These are phyloP conservation scores for Penicillium bialowiezense DNA, from an alignment of 495 filamentous ascomycete genomes.

Conservation along the genomic window DNA sequence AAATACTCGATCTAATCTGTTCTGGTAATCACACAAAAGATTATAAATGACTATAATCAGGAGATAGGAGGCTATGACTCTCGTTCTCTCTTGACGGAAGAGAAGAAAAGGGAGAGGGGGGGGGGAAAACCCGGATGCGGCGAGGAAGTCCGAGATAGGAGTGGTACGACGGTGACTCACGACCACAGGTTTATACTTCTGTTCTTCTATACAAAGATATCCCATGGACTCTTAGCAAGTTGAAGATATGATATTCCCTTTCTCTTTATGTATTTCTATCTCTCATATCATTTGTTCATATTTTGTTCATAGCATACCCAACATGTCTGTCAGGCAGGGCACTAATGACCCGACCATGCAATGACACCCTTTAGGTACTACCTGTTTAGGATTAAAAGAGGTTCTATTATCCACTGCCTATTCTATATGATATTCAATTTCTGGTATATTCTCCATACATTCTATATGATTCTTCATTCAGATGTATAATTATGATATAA, in stretches of 20 bases:
- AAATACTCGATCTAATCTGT: background rate
- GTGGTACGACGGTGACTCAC: conserved; percentile 12
- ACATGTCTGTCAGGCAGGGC: no score
- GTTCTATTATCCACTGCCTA: no score
- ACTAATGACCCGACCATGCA: no score
- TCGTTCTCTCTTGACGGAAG: background rate
- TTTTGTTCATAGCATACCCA: background rate
- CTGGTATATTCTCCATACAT: no score
- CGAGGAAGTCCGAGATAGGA: conserved; percentile 8
- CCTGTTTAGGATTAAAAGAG: no score
- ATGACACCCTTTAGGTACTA: no score
- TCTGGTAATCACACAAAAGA: no score
- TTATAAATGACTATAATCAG: background rate
- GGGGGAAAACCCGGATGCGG: conserved; percentile 10
- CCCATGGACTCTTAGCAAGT: no score
- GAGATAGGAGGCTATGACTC: conserved; percentile 1
- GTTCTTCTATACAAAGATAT: background rate
- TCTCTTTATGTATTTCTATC: background rate
- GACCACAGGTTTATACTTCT: background rate
- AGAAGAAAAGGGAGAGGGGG: background rate
- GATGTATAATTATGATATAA: no score
- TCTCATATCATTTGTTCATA: no score
- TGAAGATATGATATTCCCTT: background rate
- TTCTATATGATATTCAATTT: no score
- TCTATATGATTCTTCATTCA: no score